Conservation (phyloP, 768 basidiomycete species). For the Russula sp. region DNA sequence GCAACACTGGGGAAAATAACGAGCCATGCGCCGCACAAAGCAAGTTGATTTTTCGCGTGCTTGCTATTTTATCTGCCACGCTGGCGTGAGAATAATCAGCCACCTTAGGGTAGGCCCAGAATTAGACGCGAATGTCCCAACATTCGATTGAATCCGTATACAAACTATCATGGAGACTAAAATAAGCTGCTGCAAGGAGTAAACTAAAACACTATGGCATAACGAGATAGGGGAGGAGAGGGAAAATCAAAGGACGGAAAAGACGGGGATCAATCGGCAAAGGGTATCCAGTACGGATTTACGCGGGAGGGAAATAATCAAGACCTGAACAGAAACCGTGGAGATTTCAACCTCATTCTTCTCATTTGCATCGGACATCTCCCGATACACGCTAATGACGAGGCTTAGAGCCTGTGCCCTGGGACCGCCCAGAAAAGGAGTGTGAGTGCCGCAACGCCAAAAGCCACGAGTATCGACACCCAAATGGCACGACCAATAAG, state of each 20-base stretch:
- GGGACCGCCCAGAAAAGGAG: slow-evolving; percentile 96
- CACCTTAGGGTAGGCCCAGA: not conserved
- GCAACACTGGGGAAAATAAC: slow-evolving; percentile 77
- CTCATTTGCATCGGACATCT: not conserved
- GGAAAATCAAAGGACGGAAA: not conserved
- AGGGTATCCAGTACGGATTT: slow-evolving; percentile 14
- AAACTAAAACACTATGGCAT: slow-evolving; percentile 10
- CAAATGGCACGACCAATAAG: slow-evolving; percentile 86
- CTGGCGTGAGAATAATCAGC: slow-evolving; percentile 10
- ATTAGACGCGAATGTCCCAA: too few species aligned
- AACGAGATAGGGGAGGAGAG: not conserved
- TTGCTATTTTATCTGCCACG: not conserved
- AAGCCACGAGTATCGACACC: slow-evolving; percentile 75
- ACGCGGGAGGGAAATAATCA: not conserved
- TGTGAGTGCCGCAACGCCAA: slow-evolving; percentile 72
- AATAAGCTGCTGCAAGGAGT: slow-evolving; percentile 10
- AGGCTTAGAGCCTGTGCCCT: slow-evolving; percentile 69
- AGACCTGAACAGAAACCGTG: not conserved
- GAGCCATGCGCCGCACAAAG: slow-evolving; percentile 80
- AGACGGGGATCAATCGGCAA: not conserved
- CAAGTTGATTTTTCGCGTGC: slow-evolving; percentile 1
- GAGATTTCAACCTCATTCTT: not conserved
- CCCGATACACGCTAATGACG: not conserved
- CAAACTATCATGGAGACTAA: slow-evolving; percentile 14
- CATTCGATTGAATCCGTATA: slow-evolving; percentile 1